Evolutionary conservation across 768 basidiomycete species (phyloP).

Genomic region (Leccinum broughii): DNA sequence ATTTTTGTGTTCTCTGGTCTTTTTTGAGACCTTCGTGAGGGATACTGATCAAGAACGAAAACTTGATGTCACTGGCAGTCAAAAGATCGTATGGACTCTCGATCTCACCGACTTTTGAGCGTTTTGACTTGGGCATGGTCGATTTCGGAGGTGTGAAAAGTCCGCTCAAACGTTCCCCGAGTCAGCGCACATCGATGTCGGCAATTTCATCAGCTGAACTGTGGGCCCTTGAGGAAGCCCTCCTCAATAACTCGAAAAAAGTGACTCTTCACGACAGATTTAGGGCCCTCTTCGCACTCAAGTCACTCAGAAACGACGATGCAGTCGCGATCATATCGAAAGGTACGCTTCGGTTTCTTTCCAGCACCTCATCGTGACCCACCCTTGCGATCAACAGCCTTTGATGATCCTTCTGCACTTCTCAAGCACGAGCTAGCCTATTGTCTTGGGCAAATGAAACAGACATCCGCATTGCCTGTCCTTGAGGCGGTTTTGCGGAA

Average conservation of each 20-base stretch:
- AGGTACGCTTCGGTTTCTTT: constrained; percentile 46
- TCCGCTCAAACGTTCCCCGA: constrained; percentile 43
- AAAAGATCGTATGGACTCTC: constrained; percentile 1
- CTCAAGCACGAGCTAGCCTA: constrained; percentile 98
- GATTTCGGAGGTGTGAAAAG: constrained; percentile 34
- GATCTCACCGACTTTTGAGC: constrained; percentile 79
- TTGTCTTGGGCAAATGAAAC: constrained; percentile 90
- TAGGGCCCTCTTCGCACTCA: constrained; percentile 89
- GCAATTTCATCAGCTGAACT: constrained; percentile 55
- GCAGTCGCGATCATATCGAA: constrained; percentile 84
- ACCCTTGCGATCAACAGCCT: constrained; percentile 49
- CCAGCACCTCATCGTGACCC: not conserved
- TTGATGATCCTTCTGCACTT: constrained; percentile 82
- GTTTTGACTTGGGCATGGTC: constrained; percentile 86
- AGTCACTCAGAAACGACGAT: constrained; percentile 74
- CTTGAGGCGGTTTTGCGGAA: constrained; percentile 78
- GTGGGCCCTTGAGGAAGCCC: constrained; percentile 62
- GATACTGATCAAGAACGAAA: constrained; percentile 57
- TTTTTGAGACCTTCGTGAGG: constrained; percentile 91
- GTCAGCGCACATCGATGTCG: constrained; percentile 29
- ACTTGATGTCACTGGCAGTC: constrained; percentile 10
- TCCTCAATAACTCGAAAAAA: constrained; percentile 74
- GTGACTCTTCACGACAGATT: constrained; percentile 86
- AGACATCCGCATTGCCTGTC: constrained; percentile 67
- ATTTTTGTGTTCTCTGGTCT: constrained; percentile 89